phyloP scores from a whole-genome alignment of 2,329 filamentous ascomycete genomes.

The Graphilbum ipis-grandicollis region DNA sequence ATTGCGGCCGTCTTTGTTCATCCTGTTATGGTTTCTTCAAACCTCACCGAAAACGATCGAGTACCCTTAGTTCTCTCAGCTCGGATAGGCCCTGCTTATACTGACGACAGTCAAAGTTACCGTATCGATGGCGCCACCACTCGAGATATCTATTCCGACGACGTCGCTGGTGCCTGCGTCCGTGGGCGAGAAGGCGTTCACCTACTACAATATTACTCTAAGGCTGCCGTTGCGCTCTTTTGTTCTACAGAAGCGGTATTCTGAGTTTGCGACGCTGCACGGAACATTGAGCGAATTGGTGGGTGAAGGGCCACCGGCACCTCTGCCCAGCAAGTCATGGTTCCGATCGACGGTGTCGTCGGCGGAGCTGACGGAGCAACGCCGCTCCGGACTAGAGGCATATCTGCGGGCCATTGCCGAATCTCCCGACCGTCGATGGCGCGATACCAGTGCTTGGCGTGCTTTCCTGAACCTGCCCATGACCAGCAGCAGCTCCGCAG shows the following conservation, averaged over 20 bases:
- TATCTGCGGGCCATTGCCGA: conserved; percentile 60
- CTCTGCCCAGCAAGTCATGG: conserved; percentile 61
- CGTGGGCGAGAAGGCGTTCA: conserved; percentile 48
- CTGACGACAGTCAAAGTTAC: no score
- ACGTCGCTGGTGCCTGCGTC: conserved; percentile 34
- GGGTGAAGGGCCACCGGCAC: conserved; percentile 44
- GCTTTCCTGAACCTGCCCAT: conserved; percentile 52
- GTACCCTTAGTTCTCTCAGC: no score
- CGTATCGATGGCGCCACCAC: conserved; percentile 47
- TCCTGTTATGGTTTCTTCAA: no score
- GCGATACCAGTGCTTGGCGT: conserved; percentile 55
- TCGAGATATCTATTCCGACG: conserved; percentile 51
- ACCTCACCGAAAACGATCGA: no score
- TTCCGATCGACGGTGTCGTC: conserved; percentile 55
- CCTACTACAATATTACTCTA: conserved; percentile 62
- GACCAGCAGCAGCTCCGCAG: conserved; percentile 2
- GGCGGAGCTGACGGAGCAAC: conserved; percentile 50
- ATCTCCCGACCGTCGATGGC: conserved; percentile 58
- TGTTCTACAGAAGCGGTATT: conserved; percentile 67
- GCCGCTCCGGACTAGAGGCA: conserved; percentile 49
- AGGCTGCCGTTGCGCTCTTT: conserved; percentile 61
- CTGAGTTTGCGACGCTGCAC: conserved; percentile 57
- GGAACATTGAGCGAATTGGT: conserved; percentile 39
- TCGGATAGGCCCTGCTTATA: no score
- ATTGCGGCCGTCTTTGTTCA: no score